Base-by-base conservation (phyloP, 2,329 filamentous ascomycete species). In the Xylariales sp. region DNA sequence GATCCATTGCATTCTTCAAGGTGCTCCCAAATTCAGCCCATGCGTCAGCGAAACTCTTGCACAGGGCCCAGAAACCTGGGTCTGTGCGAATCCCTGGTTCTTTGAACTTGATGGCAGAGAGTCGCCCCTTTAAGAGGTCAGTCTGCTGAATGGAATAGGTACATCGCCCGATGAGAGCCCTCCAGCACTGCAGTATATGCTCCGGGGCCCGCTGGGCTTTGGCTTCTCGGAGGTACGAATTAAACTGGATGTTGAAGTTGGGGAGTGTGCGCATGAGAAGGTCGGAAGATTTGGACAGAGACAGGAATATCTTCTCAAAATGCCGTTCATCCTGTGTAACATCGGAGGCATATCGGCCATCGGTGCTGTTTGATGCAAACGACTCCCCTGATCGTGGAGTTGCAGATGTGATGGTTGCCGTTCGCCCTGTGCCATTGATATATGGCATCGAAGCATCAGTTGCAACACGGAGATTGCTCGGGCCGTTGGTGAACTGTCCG, bases 331-430 rank as follows among this genome's bases (percentile, higher is more conserved):
- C 88, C 46, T 88, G 85, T 3, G 75, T 76, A 34, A 82, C 77
- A 35, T 88, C 85, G 8, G 67, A 72, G 30, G 78, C 70, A 29
- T 73, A 72, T 29, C 74, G 69, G 20, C 69, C 65, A 38, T 69
- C 59, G 11, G 59, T 63, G 40, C 69, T 68, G 4, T 70, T 66
- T 0, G 82, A 80, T 2, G 70, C 73, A 56, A 93, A 94, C 0
- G 86, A 88, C 52, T 95, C 88, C 29, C 83, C 85, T 6, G 88
- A 94, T 17, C 86, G 81, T 31, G 88, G 88, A 1, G 88, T 94
- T n/a, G 73, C 74, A 46, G 65, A 79, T 39, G 58, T 74, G 58
- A 71, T 64, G 4, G 69, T 72, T 3, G 72, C 70, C 19, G 72
- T 72, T 16, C 77, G 70, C 12, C 66, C 60, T 10, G 55, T 58